A percentile compares a stretch with the other conserved stretches of the same genome.
phyloP scores from a whole-genome alignment of 73 alveolate genomes.

The Effrenium voratum region DNA sequence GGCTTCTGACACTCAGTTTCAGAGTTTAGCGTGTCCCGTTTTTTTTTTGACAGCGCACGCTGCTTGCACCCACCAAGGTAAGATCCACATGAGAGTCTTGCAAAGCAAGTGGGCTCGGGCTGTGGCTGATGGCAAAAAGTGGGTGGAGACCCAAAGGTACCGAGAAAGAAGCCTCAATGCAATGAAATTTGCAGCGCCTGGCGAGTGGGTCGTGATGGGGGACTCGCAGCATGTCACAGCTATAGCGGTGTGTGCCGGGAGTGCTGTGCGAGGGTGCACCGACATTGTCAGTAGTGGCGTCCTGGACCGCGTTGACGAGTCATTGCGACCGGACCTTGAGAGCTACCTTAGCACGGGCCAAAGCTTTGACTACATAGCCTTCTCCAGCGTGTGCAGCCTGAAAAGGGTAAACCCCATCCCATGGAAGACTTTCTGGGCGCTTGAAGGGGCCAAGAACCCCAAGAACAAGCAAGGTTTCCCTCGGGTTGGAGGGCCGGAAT shows the following conservation, averaged over 20 bases:
- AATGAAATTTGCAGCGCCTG: neutral
- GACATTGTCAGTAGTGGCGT: neutral
- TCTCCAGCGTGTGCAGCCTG: neutral
- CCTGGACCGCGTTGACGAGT: neutral
- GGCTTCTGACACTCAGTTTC: neutral
- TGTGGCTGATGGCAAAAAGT: neutral
- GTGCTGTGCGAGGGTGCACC: neutral
- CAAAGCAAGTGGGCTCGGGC: neutral
- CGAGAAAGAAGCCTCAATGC: neutral
- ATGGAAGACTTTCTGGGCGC: neutral
- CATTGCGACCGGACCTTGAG: neutral
- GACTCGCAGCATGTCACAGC: neutral
- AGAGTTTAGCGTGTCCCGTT: neutral
- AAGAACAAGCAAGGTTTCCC: neutral
- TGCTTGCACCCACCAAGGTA: neutral
- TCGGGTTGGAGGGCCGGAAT: neutral
- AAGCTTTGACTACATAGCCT: neutral
- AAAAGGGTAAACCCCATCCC: neutral
- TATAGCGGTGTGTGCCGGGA: neutral
- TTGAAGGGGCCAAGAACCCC: neutral
- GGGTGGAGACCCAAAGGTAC: conserved; percentile 20
- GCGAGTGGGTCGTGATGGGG: neutral
- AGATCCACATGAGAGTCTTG: neutral
- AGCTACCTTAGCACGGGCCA: neutral
- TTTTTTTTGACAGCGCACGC: neutral